These are phyloP conservation scores for Suillus bovinus DNA, from an alignment of 768 basidiomycete species.

Conservation along the genomic window DNA sequence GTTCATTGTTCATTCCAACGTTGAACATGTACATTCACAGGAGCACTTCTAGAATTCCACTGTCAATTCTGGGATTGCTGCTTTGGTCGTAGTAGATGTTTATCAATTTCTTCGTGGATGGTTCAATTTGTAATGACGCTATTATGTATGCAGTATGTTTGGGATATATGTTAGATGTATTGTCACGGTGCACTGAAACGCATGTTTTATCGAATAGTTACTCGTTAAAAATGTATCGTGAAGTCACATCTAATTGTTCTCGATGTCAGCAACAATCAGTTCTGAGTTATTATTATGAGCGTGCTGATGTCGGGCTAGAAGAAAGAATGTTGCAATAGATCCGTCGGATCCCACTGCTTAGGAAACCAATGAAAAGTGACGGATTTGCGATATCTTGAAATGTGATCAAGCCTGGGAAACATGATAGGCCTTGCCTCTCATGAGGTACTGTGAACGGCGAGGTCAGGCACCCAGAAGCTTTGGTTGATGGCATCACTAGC, in stretches of 20 bases:
- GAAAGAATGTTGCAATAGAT: background rate
- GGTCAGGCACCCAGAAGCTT: background rate
- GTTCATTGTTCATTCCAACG: conserved; percentile 8
- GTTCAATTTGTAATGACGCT: background rate
- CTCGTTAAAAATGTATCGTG: background rate
- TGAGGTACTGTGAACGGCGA: too few relatives aligned
- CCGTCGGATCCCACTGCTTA: background rate
- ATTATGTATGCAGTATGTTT: background rate
- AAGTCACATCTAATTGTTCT: conserved; percentile 9
- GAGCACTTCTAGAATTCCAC: conserved; percentile 53
- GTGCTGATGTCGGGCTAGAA: conserved; percentile 6
- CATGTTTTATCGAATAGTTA: background rate
- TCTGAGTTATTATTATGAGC: conserved; percentile 5
- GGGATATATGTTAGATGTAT: background rate
- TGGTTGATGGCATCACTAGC: background rate
- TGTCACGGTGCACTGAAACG: background rate
- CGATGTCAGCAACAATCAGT: conserved; percentile 22
- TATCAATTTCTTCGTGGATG: background rate
- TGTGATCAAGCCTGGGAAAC: conserved; percentile 1
- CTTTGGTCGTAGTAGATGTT: background rate
- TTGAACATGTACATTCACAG: conserved; percentile 30
- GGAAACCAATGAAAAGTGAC: conserved; percentile 7
- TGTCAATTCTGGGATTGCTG: background rate
- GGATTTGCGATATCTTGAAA: background rate
- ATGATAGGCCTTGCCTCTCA: background rate